A percentile compares a stretch with the other conserved stretches of the same genome.
Conservation (phyloP, 169 alveolate species). For the Cardiosporidium cionae region DNA sequence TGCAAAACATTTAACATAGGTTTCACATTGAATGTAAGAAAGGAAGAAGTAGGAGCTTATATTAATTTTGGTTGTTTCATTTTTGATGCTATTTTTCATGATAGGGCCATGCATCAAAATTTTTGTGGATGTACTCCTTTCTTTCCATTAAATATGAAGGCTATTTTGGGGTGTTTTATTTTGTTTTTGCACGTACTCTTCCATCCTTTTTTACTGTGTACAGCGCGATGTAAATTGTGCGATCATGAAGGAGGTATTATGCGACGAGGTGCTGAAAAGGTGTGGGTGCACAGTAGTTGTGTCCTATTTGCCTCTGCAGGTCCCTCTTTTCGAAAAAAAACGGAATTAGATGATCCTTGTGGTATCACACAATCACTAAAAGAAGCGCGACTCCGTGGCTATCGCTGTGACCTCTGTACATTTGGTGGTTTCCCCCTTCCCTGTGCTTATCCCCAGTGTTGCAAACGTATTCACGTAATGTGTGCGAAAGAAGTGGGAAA, state of each 20-base stretch:
- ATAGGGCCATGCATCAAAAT: too few relatives aligned
- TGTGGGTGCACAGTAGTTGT: constrained; percentile 41
- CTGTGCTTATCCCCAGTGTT: neutral
- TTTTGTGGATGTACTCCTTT: too few relatives aligned
- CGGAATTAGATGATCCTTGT: constrained; percentile 3
- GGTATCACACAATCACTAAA: neutral
- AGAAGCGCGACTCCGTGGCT: neutral
- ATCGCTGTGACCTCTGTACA: neutral
- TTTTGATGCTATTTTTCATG: too few relatives aligned
- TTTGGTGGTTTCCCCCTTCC: neutral
- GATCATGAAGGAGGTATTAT: constrained; percentile 24
- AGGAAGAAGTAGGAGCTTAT: too few relatives aligned
- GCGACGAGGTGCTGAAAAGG: constrained; percentile 25
- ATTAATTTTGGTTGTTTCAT: too few relatives aligned
- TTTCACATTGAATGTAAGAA: too few relatives aligned
- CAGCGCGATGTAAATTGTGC: neutral
- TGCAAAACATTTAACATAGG: too few relatives aligned
- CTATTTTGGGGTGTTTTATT: too few relatives aligned
- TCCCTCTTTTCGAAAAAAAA: constrained; percentile 14
- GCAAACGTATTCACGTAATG: neutral
- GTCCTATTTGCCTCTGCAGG: constrained; percentile 22
- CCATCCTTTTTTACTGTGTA: too few relatives aligned
- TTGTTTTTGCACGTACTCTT: too few relatives aligned
- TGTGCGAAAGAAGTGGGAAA: neutral
- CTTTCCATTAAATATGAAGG: too few relatives aligned